Percentiles rank a stretch among this genome's conserved stretches.
Evolutionary conservation across 139 green algal species (phyloP).

Genomic region (Trebouxia sp.): DNA sequence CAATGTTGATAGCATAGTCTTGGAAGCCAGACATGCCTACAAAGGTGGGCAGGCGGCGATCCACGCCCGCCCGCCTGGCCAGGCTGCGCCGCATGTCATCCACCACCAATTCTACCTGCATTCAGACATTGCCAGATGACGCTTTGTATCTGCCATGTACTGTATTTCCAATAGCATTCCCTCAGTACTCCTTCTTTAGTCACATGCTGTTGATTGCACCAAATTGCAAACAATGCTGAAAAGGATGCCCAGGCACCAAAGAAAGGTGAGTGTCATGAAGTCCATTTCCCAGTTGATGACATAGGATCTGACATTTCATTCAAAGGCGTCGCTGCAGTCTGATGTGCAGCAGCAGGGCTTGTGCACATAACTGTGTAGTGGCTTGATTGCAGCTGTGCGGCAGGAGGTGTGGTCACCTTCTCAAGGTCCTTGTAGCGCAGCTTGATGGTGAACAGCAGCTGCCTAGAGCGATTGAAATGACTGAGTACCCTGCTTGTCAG

Average conservation of each 20-base stretch:
- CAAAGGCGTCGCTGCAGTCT: background rate
- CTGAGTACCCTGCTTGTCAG: constrained; percentile 21
- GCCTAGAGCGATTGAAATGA: constrained; percentile 13
- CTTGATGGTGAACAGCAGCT: constrained; percentile 26
- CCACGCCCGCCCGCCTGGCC: constrained; percentile 9
- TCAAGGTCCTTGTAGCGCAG: constrained; percentile 33
- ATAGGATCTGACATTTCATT: background rate
- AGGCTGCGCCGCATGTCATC: constrained; percentile 19
- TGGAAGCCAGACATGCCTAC: constrained; percentile 31
- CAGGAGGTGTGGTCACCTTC: constrained; percentile 30
- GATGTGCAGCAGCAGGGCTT: constrained; percentile 15
- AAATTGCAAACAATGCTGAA: background rate
- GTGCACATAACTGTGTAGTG: background rate
- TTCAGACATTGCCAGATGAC: too few relatives aligned
- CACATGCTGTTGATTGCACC: too few relatives aligned
- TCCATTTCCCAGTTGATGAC: constrained; percentile 23
- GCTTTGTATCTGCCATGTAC: too few relatives aligned
- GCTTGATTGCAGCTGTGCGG: background rate
- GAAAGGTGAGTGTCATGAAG: background rate
- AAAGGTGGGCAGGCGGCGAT: constrained; percentile 29
- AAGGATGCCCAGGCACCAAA: background rate
- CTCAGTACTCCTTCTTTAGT: too few relatives aligned
- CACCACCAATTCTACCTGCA: constrained; percentile 25
- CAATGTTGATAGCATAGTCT: constrained; percentile 38
- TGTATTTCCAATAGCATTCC: too few relatives aligned